These are phyloP conservation scores for Magnusiomyces ingens DNA, from an alignment of 1,139 yeast species.

Conservation along the genomic window DNA sequence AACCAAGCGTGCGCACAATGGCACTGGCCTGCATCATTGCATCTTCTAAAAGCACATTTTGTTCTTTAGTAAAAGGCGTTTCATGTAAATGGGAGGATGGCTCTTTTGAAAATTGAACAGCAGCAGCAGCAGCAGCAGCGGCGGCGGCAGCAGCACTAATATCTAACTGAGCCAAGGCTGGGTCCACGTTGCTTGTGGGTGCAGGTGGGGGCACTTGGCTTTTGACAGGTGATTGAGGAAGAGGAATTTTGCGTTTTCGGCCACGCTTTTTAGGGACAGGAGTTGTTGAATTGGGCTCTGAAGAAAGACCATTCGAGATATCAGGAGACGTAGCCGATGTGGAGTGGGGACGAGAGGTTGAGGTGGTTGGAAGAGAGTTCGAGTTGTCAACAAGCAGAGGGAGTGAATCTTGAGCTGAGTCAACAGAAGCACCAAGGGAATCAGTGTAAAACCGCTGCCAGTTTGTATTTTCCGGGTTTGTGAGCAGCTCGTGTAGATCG, in stretches of 20 bases:
- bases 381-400: slow-evolving; percentile 10
- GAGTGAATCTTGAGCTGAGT: slow-evolving; percentile 10
- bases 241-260: slow-evolving; percentile 3
- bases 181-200: slow-evolving; percentile 11
- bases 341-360: background rate
- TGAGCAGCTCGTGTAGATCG: slow-evolving; percentile 14
- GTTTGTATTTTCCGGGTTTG: slow-evolving; percentile 10
- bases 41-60: slow-evolving; percentile 21
- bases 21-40: slow-evolving; percentile 28
- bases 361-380: background rate
- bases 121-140: slow-evolving; percentile 14
- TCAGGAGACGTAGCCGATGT: no score
- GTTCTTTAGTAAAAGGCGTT: slow-evolving; percentile 17
- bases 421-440: slow-evolving; percentile 3
- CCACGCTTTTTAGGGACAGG: background rate
- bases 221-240: slow-evolving; percentile 1
- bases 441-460: slow-evolving; percentile 17
- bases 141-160: slow-evolving; percentile 9
- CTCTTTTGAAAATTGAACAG: slow-evolving; percentile 15
- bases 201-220: background rate
- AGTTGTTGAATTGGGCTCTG: background rate
- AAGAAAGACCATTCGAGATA: no score
- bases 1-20: slow-evolving; percentile 21
- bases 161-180: slow-evolving; percentile 11
- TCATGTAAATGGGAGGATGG: background rate